A percentile compares a stretch with the other conserved stretches of the same genome.
Evolutionary conservation across 768 basidiomycete genomes (phyloP).

Genomic region (Termitomyces sp.): DNA sequence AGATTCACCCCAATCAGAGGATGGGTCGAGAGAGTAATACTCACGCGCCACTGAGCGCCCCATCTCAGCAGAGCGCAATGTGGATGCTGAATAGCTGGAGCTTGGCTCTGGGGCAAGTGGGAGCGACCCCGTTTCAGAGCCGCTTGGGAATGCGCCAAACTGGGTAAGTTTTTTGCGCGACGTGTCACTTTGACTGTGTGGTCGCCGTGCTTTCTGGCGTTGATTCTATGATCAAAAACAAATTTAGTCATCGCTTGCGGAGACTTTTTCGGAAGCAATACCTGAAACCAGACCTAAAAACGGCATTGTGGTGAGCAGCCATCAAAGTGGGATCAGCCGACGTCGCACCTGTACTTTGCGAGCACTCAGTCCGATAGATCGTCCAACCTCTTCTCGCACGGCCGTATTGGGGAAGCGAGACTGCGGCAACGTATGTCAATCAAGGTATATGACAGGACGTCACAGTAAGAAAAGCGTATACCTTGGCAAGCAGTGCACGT

Average conservation of each 20-base stretch:
- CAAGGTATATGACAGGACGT: slow-evolving; percentile 3
- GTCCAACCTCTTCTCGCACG: slow-evolving; percentile 85
- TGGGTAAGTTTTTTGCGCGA: slow-evolving; percentile 56
- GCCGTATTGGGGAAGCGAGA: slow-evolving; percentile 88
- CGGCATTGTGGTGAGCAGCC: slow-evolving; percentile 11
- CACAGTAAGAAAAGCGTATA: slow-evolving; percentile 27
- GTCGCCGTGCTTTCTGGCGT: slow-evolving; percentile 82
- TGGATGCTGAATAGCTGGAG: slow-evolving; percentile 10
- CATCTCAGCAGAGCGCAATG: neutral
- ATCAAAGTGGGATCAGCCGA: slow-evolving; percentile 12
- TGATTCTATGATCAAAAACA: slow-evolving; percentile 59
- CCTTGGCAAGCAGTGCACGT: slow-evolving; percentile 84
- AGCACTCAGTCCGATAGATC: slow-evolving; percentile 84
- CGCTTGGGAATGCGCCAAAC: slow-evolving; percentile 59
- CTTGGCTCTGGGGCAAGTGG: slow-evolving; percentile 11
- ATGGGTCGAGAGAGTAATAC: slow-evolving; percentile 27
- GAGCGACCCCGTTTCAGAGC: slow-evolving; percentile 29
- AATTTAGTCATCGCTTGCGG: slow-evolving; percentile 19
- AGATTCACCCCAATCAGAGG: slow-evolving; percentile 31
- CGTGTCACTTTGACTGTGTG: slow-evolving; percentile 57
- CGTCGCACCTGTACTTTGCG: slow-evolving; percentile 81
- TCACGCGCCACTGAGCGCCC: slow-evolving; percentile 15
- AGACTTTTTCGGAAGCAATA: slow-evolving; percentile 26
- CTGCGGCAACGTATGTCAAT: slow-evolving; percentile 35
- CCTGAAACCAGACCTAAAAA: slow-evolving; percentile 87